Evolutionary conservation across 306 rosid genomes (phyloP).

Genomic region (Cotoneaster glaucophyllus): DNA sequence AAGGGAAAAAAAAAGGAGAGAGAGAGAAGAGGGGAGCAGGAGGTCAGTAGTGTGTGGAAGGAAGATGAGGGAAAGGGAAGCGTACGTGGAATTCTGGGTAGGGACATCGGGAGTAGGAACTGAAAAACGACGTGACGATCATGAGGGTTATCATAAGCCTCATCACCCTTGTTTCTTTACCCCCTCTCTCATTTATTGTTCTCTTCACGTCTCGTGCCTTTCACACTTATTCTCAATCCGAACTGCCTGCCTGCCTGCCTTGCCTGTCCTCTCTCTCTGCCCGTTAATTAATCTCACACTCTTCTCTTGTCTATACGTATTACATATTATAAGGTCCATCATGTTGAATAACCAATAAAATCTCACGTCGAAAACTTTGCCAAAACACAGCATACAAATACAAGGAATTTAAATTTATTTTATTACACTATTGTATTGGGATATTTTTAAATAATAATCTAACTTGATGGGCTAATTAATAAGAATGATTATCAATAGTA

Average conservation of each 20-base stretch:
- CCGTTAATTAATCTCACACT: slow-evolving; percentile 3
- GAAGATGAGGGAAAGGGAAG: neutral
- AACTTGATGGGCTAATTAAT: neutral
- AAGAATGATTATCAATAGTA: neutral
- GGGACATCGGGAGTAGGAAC: slow-evolving; percentile 69
- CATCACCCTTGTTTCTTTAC: slow-evolving; percentile 30
- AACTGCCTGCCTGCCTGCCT: slow-evolving; percentile 66
- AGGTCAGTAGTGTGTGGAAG: neutral
- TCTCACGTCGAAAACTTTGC: no score
- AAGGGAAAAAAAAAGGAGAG: neutral
- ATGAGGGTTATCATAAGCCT: slow-evolving; percentile 91
- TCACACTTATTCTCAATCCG: slow-evolving; percentile 87
- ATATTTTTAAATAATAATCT: no score
- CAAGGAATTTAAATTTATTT: no score
- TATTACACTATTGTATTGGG: neutral
- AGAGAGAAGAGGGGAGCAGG: neutral
- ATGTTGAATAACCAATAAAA: no score
- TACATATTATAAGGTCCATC: no score
- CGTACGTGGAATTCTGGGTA: slow-evolving; percentile 63
- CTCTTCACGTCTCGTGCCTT: slow-evolving; percentile 63
- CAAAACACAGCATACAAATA: no score
- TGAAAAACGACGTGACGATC: slow-evolving; percentile 95
- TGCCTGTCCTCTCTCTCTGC: slow-evolving; percentile 11
- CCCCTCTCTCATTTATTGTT: slow-evolving; percentile 40
- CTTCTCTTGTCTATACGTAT: neutral